Conservation (phyloP, 352 stramenopile genomes). For the Phytophthora meadii region DNA sequence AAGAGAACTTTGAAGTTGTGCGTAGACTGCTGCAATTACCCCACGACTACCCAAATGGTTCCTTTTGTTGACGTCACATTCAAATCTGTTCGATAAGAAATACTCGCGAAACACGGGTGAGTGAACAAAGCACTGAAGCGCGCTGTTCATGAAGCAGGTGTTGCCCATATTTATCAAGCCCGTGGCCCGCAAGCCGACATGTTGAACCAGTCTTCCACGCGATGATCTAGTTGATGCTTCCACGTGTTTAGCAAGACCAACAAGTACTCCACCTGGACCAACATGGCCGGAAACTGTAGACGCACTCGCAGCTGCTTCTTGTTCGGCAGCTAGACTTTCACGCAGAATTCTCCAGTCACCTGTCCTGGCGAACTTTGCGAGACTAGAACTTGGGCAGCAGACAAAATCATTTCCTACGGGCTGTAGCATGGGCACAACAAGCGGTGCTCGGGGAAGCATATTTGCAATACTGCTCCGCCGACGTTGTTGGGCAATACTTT, state of each 20-base stretch:
- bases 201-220: constrained; percentile 38
- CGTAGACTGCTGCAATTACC: constrained; percentile 91
- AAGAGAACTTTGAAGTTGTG: constrained; percentile 68
- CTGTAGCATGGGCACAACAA: constrained; percentile 58
- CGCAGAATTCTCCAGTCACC: constrained; percentile 44
- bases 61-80: constrained; percentile 94
- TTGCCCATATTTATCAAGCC: constrained; percentile 87
- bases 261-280: constrained; percentile 28
- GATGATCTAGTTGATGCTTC: constrained; percentile 37
- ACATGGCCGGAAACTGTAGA: constrained; percentile 21
- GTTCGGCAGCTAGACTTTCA: constrained; percentile 36
- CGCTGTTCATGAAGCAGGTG: constrained; percentile 91
- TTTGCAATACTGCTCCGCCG: constrained; percentile 28
- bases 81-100: constrained; percentile 92
- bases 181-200: constrained; percentile 61
- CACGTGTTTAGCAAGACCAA: constrained; percentile 42
- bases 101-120: constrained; percentile 95
- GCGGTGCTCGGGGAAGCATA: constrained; percentile 27
- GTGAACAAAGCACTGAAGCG: constrained; percentile 94
- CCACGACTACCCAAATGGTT: constrained; percentile 94
- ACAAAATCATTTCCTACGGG: constrained; percentile 73
- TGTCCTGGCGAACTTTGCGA: constrained; percentile 42
- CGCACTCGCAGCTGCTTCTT: constrained; percentile 23
- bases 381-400: constrained; percentile 37
- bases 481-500: constrained; percentile 34